Evolutionary conservation across 2,329 filamentous ascomycete genomes (phyloP), one percentile per base, ranked within the genome.

Genomic region (Cladophialophora yegresii): DNA sequence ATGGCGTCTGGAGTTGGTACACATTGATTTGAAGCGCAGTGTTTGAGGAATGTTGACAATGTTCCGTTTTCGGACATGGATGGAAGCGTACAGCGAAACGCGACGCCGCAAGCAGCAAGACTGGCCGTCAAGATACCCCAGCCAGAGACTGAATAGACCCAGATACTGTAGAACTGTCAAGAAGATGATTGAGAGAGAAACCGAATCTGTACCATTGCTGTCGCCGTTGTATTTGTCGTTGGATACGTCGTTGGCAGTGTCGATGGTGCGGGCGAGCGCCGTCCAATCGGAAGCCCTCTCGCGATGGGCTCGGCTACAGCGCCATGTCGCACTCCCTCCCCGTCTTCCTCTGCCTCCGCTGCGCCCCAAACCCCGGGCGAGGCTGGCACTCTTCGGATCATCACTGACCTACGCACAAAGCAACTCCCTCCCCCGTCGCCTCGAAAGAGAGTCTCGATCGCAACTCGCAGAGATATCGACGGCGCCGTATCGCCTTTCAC

Each of bases 321-420:
- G 20, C 55, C 26, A 13, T n/a, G 20, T 49, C 55, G 9, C 12
- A 32, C 43, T 59, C 45, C 33, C 16, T 20, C 58, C 40, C 32
- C 47, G 53, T 12, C 36, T 43, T 2, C 36, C 16, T n/a, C 36
- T 43, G 13, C 16, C 36, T n/a, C 36, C 5, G 16, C 36, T 43
- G 6, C 36, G 8, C n/a, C 22, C 12, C 36, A 26, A 32, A 28
- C 12, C 23, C 20, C 50, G 20, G 40, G 23, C n/a, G 16, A 51
- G 20, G 10, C 43, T 50, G 10, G 53, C 10, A 23, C 47, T 10
- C 63, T 62, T 43, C 32, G 47, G 16, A 57, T 67, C 20, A 64
- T 67, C 65, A 64, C 65, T 13, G 62, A 58, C 43, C 45, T 67
- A n/a, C 54, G 50, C 28, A 50, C 61, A n/a, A 62, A 59, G 61